Base-by-base conservation (phyloP, 2,329 filamentous ascomycete species). In the Cladosporium sp. region DNA sequence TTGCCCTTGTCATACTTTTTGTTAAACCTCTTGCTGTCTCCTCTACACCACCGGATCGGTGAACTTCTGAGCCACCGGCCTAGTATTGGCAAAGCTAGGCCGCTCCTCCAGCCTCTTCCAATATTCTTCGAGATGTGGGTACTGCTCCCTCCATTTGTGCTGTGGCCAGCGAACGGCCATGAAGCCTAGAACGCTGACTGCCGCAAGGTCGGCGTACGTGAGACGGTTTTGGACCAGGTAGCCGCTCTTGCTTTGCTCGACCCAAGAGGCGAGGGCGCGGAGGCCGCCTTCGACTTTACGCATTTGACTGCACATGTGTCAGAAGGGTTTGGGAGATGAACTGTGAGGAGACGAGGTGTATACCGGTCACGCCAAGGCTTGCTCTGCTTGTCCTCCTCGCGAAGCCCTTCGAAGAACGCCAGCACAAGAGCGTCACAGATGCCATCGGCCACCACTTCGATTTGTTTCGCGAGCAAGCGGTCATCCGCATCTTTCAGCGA, bases 101-200 rank as follows among this genome's bases (percentile, higher is more conserved):
- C 73, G 66, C 19, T 70, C 70, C 55, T 77, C 68, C 46, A 71
- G 49, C 61, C 63, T 70, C 64, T 59, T 72, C 72, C 70, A 76
- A 72, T 57, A 77, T 69, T 58, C 74, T 71, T 54, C 74, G 59
- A 71, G 48, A 9, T 59, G 55, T 8, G 69, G 66, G 57, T 70
- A 66, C 41, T 64, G 54, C n/a, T 54, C 52, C 54, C 60, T 59
- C 70, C 68, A 71, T 7, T 53, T 41, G 54, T 68, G 61, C 16
- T 68, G 65, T 4, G 61, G 63, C 59, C 61, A 68, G 13, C 67
- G 52, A 3, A 68, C 58, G 9, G 56, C 56, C 60, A 70, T 61
- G 51, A 66, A 70, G 0, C 69, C 69, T 14, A 69, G 54, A 13
- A 70, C 63, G 53, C 58, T 59, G 1, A 62, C 64, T 7, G 61